A percentile compares a stretch with the other conserved stretches of the same genome.
Evolutionary conservation across 2,329 filamentous ascomycete species (phyloP).

Genomic region (Ophiocordyceps unilateralis): DNA sequence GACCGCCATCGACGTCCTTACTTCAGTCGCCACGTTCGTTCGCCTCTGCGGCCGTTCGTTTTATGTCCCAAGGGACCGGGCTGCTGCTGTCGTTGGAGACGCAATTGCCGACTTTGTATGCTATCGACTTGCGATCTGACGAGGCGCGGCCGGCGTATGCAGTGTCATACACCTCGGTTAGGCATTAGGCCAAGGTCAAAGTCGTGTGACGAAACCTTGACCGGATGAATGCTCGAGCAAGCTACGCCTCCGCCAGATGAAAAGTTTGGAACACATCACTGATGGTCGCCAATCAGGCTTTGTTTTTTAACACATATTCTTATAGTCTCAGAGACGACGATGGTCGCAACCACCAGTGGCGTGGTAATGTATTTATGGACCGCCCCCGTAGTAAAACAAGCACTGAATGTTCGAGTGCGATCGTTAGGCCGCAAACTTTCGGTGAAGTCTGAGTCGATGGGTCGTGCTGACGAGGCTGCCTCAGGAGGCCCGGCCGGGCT

Average conservation of each 20-base stretch:
- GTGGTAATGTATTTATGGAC: conserved; percentile 13
- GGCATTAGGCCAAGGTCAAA: neutral
- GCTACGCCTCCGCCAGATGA: neutral
- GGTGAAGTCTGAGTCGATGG: too few species aligned
- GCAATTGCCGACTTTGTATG: too few species aligned
- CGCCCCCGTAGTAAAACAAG: conserved; percentile 12
- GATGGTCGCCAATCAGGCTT: conserved; percentile 6
- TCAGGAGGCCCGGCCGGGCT: too few species aligned
- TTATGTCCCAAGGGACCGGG: too few species aligned
- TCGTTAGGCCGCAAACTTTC: neutral
- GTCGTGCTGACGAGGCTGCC: too few species aligned
- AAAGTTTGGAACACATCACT: neutral
- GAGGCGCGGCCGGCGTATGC: too few species aligned
- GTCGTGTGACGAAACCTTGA: neutral
- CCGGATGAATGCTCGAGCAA: neutral
- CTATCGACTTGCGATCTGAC: too few species aligned
- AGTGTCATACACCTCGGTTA: too few species aligned
- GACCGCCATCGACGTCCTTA: neutral
- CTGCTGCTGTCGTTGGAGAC: too few species aligned
- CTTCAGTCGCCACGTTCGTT: too few species aligned
- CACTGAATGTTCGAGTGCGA: conserved; percentile 5
- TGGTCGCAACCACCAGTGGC: neutral
- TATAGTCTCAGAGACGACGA: conserved; percentile 5
- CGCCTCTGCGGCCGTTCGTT: too few species aligned
- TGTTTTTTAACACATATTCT: conserved; percentile 11